Base-by-base conservation (phyloP, 75 land plant species). In the Isoetes taiwanensis region DNA sequence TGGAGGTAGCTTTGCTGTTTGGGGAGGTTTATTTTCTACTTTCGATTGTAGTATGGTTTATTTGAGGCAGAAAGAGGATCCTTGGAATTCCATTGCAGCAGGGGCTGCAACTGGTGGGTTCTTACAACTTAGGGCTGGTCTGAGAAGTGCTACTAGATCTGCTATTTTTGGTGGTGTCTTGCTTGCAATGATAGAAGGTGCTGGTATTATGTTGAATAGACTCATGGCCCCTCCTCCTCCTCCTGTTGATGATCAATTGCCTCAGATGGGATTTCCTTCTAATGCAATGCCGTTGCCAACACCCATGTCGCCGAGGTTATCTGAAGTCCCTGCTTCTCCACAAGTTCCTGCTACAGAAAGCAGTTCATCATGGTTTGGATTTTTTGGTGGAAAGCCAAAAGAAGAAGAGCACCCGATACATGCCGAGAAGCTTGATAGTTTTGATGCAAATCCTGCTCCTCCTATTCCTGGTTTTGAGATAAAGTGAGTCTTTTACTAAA, bases 81-180 rank as follows among this genome's bases (percentile, higher is more conserved):
- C 96, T 0, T 90, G 96, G 96, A 90, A 90, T 63, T 86, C 96
- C 17, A 86, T 90, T 59, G 57, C 81, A 29, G 86, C 96, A 8
- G 96, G 87, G 17, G 93, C 93, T 29, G 84, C 87, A 30, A 82
- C 96, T 1, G 96, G 93, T 11, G 87, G 96, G 3, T 79, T 89
- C 48, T 73, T 90, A n/a, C 69, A 67, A 54, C 69, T 90, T 74
- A 70, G 96, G 4, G 89, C 82, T 46, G 96, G 86, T 0, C 60
- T 72, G 9, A 60, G 61, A 32, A 56, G 85, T 21, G 73, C 95
- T 14, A 37, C 76, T 26, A 53, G 73, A 14, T 80, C 84, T 3
- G 93, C 96, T 5, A 14, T 76, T 0, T 75, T 80, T 46, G 93
- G 96, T 1, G 96, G 93, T 4, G 76, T 86, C 31, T 54, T 90